Percentiles rank a stretch among this genome's conserved stretches.
Evolutionary conservation across 805 yeast genomes (phyloP).

Genomic region (Komagataella mondaviorum): DNA sequence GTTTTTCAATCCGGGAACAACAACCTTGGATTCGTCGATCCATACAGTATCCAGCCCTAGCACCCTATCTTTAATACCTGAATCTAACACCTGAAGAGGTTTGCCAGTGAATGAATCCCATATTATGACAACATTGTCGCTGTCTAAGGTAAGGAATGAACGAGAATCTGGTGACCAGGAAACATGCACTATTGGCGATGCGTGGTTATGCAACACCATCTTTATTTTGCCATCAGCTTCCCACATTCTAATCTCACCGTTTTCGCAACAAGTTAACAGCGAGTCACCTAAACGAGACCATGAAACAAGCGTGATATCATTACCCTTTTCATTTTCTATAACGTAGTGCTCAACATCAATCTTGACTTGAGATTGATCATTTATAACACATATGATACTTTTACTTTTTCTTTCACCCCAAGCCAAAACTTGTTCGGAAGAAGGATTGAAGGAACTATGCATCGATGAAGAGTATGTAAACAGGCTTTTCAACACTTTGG

Average conservation of each 20-base stretch:
- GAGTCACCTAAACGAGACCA: slow-evolving; percentile 62
- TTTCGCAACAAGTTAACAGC: slow-evolving; percentile 48
- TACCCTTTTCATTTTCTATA: slow-evolving; percentile 2
- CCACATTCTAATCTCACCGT: slow-evolving; percentile 78
- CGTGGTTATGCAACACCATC: slow-evolving; percentile 39
- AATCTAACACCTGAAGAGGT: slow-evolving; percentile 26
- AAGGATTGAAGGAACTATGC: slow-evolving; percentile 45
- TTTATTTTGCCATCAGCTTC: slow-evolving; percentile 51
- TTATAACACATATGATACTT: slow-evolving; percentile 13
- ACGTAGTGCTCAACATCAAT: background rate
- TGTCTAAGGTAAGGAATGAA: slow-evolving; percentile 47
- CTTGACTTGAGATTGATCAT: slow-evolving; percentile 3
- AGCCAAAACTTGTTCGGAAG: slow-evolving; percentile 28
- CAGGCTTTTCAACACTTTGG: slow-evolving; percentile 23
- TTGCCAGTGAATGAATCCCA: slow-evolving; percentile 56
- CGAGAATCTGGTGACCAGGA: slow-evolving; percentile 48
- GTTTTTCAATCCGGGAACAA: slow-evolving; percentile 48
- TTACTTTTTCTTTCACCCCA: slow-evolving; percentile 29
- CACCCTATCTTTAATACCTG: slow-evolving; percentile 4
- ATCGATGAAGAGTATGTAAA: slow-evolving; percentile 28
- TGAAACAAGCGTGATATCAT: slow-evolving; percentile 17
- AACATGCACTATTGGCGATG: slow-evolving; percentile 38
- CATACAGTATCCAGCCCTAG: slow-evolving; percentile 53
- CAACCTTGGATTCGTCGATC: slow-evolving; percentile 58
- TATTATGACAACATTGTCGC: slow-evolving; percentile 34